Percentiles rank a stretch among this genome's conserved stretches.
phyloP scores from a whole-genome alignment of 305 asterid genomes.

The Fraxinus sp. region DNA sequence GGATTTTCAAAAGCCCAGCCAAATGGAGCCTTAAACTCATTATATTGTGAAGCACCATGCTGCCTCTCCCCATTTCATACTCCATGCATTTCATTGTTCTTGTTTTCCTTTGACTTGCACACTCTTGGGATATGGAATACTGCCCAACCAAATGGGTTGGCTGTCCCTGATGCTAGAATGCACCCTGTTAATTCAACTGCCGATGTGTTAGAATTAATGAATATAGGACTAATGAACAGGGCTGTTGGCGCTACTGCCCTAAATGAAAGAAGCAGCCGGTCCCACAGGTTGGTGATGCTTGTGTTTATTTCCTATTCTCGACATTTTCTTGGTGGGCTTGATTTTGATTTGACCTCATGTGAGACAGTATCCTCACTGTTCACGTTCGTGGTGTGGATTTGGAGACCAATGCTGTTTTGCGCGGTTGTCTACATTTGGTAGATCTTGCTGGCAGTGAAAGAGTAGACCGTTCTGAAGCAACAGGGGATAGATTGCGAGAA shows the following conservation, averaged over 20 bases:
- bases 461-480: conserved; percentile 88
- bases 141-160: conserved; percentile 88
- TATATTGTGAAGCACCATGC: background rate
- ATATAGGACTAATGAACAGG: conserved; percentile 74
- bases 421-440: conserved; percentile 92
- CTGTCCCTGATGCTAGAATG: conserved; percentile 97
- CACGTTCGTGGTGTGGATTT: conserved; percentile 86
- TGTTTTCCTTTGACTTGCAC: conserved; percentile 69
- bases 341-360: conserved; percentile 23
- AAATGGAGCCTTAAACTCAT: conserved; percentile 1
- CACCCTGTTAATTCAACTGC: conserved; percentile 76
- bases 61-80: conserved; percentile 1
- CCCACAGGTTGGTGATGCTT: conserved; percentile 62
- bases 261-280: conserved; percentile 95
- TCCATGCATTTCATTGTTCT: conserved; percentile 29
- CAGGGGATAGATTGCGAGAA: conserved; percentile 93
- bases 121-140: conserved; percentile 95
- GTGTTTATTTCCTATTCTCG: conserved; percentile 1
- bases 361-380: conserved; percentile 77
- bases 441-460: conserved; percentile 99
- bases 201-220: conserved; percentile 85
- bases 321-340: conserved; percentile 21
- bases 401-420: conserved; percentile 68
- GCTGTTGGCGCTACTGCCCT: conserved; percentile 94
- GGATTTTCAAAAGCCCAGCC: background rate